Evolutionary conservation across 495 filamentous ascomycete species (phyloP).

Genomic region (Neurospora discreta): DNA sequence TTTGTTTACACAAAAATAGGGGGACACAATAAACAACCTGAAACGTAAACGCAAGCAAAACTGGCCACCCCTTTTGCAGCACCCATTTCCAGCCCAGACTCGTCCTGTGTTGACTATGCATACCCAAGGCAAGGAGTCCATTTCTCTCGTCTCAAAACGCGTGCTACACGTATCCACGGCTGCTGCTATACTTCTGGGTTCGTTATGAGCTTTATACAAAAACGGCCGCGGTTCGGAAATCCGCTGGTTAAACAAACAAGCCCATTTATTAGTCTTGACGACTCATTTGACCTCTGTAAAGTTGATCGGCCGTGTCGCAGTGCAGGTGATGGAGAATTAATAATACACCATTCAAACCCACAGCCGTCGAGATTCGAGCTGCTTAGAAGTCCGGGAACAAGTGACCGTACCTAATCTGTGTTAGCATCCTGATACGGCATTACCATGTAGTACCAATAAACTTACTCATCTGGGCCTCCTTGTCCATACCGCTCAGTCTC

Average conservation of each 20-base stretch:
- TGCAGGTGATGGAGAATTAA: neutral
- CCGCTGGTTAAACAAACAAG: neutral
- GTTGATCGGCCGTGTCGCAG: neutral
- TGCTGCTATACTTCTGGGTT: neutral
- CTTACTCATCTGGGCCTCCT: conserved; percentile 70
- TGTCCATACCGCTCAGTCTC: conserved; percentile 85
- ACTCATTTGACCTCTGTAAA: neutral
- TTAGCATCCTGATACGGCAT: neutral
- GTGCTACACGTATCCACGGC: neutral
- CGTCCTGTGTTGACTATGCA: neutral
- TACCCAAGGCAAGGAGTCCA: neutral
- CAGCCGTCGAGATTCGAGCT: neutral
- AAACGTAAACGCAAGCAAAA: neutral
- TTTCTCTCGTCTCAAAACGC: neutral
- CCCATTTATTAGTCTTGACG: neutral
- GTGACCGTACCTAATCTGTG: conserved; percentile 3
- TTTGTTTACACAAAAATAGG: neutral
- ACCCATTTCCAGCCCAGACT: neutral
- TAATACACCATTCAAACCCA: neutral
- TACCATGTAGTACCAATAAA: conserved; percentile 18
- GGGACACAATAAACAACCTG: neutral
- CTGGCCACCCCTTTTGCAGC: neutral
- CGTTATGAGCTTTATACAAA: neutral
- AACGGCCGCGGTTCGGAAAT: neutral
- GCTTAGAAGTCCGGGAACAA: conserved; percentile 11